Evolutionary conservation across 108 stramenopile genomes (phyloP), one percentile per base, ranked within the genome.

Genomic region (Hondaea fermentalgiana): DNA sequence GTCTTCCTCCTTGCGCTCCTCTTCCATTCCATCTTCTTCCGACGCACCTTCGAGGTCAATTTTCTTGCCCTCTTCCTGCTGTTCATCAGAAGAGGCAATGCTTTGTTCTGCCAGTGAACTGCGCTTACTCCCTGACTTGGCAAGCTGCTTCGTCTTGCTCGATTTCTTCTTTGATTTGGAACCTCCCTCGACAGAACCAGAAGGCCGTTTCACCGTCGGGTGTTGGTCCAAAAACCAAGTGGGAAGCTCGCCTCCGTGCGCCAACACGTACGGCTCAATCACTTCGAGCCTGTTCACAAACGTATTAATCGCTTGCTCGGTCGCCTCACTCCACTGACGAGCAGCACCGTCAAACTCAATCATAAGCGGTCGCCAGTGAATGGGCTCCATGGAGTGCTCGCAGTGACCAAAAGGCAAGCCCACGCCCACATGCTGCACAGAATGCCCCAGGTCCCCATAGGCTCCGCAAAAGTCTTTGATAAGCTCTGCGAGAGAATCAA

Each of bases 361-460:
- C 72, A 87, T 91, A 28, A 91, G 59, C 12, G 91, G 49, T n/a
- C 91, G 91, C 94, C 94, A 94, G 55, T 93, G 89, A 44, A 94
- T 60, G 14, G 93, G 90, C 25, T 58, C 64, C 45, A 89, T 88
- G 51, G 91, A 93, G 51, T 89, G 90, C 42, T 88, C 59, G 53
- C 90, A 89, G 53, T 92, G 91, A 16, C 91, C 87, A n/a, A 94
- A 89, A 4, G 94, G 94, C 8, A 94, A 90, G 29, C 94, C 94
- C 35, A 94, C 60, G 35, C 91, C 92, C 5, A 94, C 91, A n/a
- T 90, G 57, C 53, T 91, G 89, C 88, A 94, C 59, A n/a, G 87
- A 57, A 83, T 94, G 94, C 58, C 91, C 91, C 87, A 83, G 89
- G 14, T 57, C 28, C 16, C 76, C 60, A 87, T 94, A 94, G 45